A percentile compares a stretch with the other conserved stretches of the same genome.
Evolutionary conservation across 441 rosid species (phyloP).

Genomic region (Flueggea neowawraea): DNA sequence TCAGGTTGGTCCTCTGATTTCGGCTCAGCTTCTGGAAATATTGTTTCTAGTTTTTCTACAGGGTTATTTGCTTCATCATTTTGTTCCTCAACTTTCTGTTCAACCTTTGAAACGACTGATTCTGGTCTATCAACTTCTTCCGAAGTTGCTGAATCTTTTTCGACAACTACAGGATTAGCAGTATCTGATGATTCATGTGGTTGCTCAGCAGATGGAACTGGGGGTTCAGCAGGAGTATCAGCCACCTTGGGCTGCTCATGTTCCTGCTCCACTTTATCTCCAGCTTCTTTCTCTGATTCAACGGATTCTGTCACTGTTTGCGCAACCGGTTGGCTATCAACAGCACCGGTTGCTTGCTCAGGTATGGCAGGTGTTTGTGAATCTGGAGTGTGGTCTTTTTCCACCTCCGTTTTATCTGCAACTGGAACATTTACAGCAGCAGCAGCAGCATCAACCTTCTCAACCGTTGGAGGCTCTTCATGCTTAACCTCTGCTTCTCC

Average conservation of each 20-base stretch:
- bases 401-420: neutral
- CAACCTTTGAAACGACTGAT: slow-evolving; percentile 1
- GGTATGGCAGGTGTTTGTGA: neutral
- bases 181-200: slow-evolving; percentile 19
- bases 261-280: too few relatives aligned
- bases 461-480: slow-evolving; percentile 4
- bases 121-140: slow-evolving; percentile 3
- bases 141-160: slow-evolving; percentile 7
- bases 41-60: neutral
- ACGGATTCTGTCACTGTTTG: slow-evolving; percentile 11
- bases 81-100: slow-evolving; percentile 1
- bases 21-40: neutral
- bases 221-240: too few relatives aligned
- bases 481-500: slow-evolving; percentile 3
- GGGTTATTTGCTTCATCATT: neutral
- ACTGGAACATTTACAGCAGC: neutral
- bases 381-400: neutral
- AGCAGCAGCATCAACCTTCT: neutral
- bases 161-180: slow-evolving; percentile 3
- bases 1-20: slow-evolving; percentile 1
- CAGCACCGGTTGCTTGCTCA: neutral
- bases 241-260: too few relatives aligned
- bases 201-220: slow-evolving; percentile 9
- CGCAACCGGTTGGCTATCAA: slow-evolving; percentile 2
- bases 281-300: too few relatives aligned